Evolutionary conservation across 129 eudicot genomes (phyloP), one percentile per base, ranked within the genome.

Genomic region (Erigeron canadensis): DNA sequence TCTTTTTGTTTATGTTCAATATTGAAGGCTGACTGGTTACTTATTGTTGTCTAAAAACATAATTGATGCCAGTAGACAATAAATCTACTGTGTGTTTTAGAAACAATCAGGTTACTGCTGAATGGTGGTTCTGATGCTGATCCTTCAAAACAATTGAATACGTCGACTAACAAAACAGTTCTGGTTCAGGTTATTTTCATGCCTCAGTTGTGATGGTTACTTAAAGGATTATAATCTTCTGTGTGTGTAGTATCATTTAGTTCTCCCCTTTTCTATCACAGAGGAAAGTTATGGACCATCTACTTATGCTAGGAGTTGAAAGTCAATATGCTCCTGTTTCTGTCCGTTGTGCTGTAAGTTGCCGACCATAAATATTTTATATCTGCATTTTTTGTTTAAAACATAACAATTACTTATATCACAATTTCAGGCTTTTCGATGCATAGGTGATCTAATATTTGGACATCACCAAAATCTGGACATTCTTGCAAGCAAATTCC

Each of bases 261-360:
- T 72, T 46, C 16, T 16, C 51, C 38, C 63, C 54, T 34, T 34
- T 40, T 43, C 70, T 67, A 54, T 70, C 75, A 59, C 76, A 92
- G 98, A 83, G 89, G 73, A 81, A 83, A 51, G 82, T 85, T 28
- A 66, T 89, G 83, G 96, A 89, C 77, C 85, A 89, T 83, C 85
- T 92, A 13, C 77, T 92, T 34, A 79, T 89, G 89, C 80, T 92
- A 79, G 98, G 98, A 47, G 98, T 92, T 68, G 96, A 92, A 83
- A 92, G 98, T 65, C 98, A 85, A 73, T 83, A 96, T 95, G 96
- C 98, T 60, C 91, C 98, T 51, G 88, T 89, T 59, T 77, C 96
- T 65, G 95, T 92, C 37, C 96, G 89, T 47, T 92, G 96, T 73
- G 88, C 84, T 75, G 98, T 92, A 80, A 84, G 84, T 63, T 42